Conservation (phyloP, 495 filamentous ascomycete species). For the Penicillium daleae region DNA sequence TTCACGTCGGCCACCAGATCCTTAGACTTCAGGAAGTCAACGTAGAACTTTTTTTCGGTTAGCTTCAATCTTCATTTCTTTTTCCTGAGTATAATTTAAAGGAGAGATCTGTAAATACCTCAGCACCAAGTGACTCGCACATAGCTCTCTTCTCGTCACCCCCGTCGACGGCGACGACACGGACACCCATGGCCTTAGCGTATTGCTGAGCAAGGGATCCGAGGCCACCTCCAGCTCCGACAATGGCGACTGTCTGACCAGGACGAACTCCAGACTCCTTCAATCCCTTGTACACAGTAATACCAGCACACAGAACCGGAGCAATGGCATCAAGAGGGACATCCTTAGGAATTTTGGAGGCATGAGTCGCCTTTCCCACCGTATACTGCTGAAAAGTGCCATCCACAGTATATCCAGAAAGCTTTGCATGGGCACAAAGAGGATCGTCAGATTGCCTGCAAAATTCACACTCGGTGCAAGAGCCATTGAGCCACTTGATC, state of each 20-base stretch:
- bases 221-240: slow-evolving; percentile 84
- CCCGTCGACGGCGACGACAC: slow-evolving; percentile 73
- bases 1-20: slow-evolving; percentile 82
- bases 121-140: slow-evolving; percentile 65
- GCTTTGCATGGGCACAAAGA: slow-evolving; percentile 69
- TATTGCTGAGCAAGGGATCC: slow-evolving; percentile 83
- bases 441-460: slow-evolving; percentile 78
- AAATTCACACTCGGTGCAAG: slow-evolving; percentile 77
- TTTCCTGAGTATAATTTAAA: too few relatives aligned
- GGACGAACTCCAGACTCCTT: slow-evolving; percentile 70
- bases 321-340: slow-evolving; percentile 75
- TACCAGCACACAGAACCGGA: slow-evolving; percentile 82
- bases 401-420: slow-evolving; percentile 91
- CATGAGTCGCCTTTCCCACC: slow-evolving; percentile 82
- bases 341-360: slow-evolving; percentile 77
- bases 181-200: slow-evolving; percentile 82
- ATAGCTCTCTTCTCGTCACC: slow-evolving; percentile 76
- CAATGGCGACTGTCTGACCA: slow-evolving; percentile 79
- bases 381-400: slow-evolving; percentile 92
- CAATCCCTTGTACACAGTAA: slow-evolving; percentile 89
- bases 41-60: slow-evolving; percentile 48
- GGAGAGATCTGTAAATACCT: slow-evolving; percentile 21
- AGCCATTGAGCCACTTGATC: slow-evolving; percentile 90
- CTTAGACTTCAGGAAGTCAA: slow-evolving; percentile 73
- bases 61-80: slow-evolving; percentile 4